Evolutionary conservation across 768 basidiomycete genomes (phyloP).

Genomic region (Amanita molliuscula): DNA sequence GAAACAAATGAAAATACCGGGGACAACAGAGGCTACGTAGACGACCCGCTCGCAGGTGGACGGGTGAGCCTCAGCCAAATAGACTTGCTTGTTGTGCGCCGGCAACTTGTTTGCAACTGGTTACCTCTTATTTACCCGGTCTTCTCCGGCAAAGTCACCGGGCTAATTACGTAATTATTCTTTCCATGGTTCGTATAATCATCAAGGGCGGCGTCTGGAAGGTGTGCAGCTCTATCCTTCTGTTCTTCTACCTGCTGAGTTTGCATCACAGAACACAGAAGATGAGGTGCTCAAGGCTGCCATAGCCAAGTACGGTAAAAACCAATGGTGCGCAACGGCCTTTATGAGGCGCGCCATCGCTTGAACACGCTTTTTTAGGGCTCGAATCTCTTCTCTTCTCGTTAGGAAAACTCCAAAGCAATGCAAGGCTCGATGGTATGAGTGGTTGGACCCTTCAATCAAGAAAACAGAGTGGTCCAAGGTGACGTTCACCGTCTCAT

Average conservation of each 20-base stretch:
- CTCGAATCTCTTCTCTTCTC: slow-evolving; percentile 93
- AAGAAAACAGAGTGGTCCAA: slow-evolving; percentile 99
- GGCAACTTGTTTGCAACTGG: slow-evolving; percentile 25
- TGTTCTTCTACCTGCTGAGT: slow-evolving; percentile 9
- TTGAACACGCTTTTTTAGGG: slow-evolving; percentile 39
- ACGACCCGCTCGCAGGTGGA: slow-evolving; percentile 8
- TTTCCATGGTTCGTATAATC: slow-evolving; percentile 77
- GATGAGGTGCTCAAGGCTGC: slow-evolving; percentile 99
- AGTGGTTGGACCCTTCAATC: slow-evolving; percentile 98
- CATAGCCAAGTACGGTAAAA: slow-evolving; percentile 95
- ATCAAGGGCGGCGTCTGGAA: slow-evolving; percentile 93
- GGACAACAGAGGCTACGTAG: slow-evolving; percentile 6
- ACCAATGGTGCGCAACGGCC: slow-evolving; percentile 60
- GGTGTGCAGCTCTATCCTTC: slow-evolving; percentile 26
- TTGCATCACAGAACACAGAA: slow-evolving; percentile 65
- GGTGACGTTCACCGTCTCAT: slow-evolving; percentile 30
- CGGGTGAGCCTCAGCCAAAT: slow-evolving; percentile 8
- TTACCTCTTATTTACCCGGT: slow-evolving; percentile 15
- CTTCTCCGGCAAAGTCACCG: slow-evolving; percentile 10
- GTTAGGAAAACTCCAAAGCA: slow-evolving; percentile 99
- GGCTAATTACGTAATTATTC: slow-evolving; percentile 8
- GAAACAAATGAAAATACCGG: slow-evolving; percentile 2
- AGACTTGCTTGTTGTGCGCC: slow-evolving; percentile 12
- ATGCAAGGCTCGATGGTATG: slow-evolving; percentile 99
- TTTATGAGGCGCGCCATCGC: neutral